phyloP scores from a whole-genome alignment of 1,284 basidiomycete genomes.

The Ustilago tritici region DNA sequence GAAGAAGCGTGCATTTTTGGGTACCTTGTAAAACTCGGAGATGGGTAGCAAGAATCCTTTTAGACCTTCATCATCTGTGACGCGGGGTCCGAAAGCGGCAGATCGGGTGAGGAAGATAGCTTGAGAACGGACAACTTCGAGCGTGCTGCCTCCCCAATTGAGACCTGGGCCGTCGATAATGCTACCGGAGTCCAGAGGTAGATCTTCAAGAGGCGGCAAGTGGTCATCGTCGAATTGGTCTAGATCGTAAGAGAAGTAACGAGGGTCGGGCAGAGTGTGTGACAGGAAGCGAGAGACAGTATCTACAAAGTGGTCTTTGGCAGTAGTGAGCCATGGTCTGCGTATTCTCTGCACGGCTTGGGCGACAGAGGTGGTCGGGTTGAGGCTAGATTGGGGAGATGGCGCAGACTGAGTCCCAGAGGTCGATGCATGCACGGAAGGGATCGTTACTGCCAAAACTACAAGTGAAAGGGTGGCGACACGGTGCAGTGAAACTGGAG shows the following conservation, averaged over 20 bases:
- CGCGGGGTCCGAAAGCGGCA: constrained; percentile 65
- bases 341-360: constrained; percentile 31
- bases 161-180: constrained; percentile 48
- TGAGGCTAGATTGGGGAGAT: constrained; percentile 4
- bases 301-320: constrained; percentile 33
- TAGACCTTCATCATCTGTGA: constrained; percentile 56
- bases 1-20: constrained; percentile 21
- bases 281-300: constrained; percentile 40
- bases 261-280: constrained; percentile 41
- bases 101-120: constrained; percentile 64
- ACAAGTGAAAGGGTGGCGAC: constrained; percentile 32
- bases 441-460: constrained; percentile 18
- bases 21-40: constrained; percentile 55
- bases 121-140: constrained; percentile 61
- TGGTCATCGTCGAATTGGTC: constrained; percentile 39
- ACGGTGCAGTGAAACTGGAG: constrained; percentile 16
- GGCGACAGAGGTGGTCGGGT: constrained; percentile 34
- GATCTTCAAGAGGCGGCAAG: constrained; percentile 21
- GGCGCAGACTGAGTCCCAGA: not conserved
- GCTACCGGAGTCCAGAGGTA: constrained; percentile 33
- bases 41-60: constrained; percentile 59
- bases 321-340: constrained; percentile 34
- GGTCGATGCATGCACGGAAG: constrained; percentile 17
- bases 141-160: constrained; percentile 61
- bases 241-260: constrained; percentile 48